Evolutionary conservation across 176 grass and related monocot species (phyloP), one percentile per base, ranked within the genome.

Genomic region (Triticum turgidum): DNA sequence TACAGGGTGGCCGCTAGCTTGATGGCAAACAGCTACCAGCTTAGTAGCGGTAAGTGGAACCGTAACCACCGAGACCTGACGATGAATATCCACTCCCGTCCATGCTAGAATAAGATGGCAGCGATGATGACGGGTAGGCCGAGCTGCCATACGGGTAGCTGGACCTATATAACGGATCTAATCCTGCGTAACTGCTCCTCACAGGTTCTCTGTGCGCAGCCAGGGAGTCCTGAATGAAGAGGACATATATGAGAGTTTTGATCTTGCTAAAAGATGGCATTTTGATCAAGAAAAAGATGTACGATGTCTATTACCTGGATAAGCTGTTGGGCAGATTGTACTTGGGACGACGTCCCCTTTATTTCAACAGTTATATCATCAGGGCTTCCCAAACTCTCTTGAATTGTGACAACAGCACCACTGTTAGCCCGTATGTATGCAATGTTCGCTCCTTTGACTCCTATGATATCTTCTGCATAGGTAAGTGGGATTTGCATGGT

Each of bases 311-410:
- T 80, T 80, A 96, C 97, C 94, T 96, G 90, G 51, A 99, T 89
- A 54, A 99, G 92, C 83, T 94, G 97, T 76, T 94, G 94, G 44
- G 94, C 97, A 72, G 87, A 77, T 88, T 96, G 94, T 82, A 99
- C 92, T 65, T 99, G 92, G n/a, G 97, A 94, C 12, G 97, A 63
- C 11, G 97, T 91, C 65, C 97, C 97, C 89, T 96, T 99, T 73
- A 99, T 96, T 91, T 99, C 97, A 87, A 99, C 92, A 82, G 97
- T 99, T 84, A 99, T 96, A 87, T 96, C 94, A 86, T 99, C 97
- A 83, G 91, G 80, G 69, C 86, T 85, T 78, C 85, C 97, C 44
- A 93, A 65, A 77, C 87, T 94, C 88, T 99, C 97, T 87, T 99
- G 88, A 83, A 99, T 91, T 67, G 94, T 96, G 51, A 99, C 89